Conservation (phyloP, 2,329 filamentous ascomycete species). For the Stachybotrys elegans region DNA sequence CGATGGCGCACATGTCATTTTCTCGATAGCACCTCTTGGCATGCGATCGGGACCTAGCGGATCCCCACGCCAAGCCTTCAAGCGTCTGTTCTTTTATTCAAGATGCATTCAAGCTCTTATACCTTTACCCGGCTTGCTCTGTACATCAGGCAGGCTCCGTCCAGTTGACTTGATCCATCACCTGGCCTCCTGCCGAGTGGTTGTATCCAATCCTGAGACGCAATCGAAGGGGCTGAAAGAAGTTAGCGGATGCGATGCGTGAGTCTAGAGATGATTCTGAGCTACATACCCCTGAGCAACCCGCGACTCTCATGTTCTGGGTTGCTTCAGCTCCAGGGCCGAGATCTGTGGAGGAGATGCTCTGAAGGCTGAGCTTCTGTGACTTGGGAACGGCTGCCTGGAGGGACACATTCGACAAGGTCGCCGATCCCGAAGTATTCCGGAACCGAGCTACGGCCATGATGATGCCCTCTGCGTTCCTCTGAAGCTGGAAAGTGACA, state of each 20-base stretch:
- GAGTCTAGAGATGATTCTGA: background rate
- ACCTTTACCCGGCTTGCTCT: too few species aligned
- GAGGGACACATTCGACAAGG: constrained; percentile 70
- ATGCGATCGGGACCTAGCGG: too few species aligned
- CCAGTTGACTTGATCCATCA: constrained; percentile 96
- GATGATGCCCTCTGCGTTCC: constrained; percentile 72
- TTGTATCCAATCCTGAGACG: constrained; percentile 80
- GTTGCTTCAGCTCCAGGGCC: constrained; percentile 75
- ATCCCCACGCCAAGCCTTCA: too few species aligned
- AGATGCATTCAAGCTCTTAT: too few species aligned
- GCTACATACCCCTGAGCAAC: constrained; percentile 79
- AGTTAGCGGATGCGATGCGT: constrained; percentile 9
- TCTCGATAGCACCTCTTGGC: too few species aligned
- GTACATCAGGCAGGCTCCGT: constrained; percentile 67
- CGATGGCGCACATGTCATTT: too few species aligned
- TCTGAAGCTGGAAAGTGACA: constrained; percentile 77
- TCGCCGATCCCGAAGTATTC: constrained; percentile 63
- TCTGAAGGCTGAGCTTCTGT: constrained; percentile 87
- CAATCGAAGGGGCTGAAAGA: constrained; percentile 68
- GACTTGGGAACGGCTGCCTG: constrained; percentile 96
- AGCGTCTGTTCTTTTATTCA: too few species aligned
- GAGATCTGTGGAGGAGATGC: constrained; percentile 77
- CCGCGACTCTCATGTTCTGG: constrained; percentile 83
- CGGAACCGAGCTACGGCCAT: constrained; percentile 81
- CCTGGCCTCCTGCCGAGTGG: constrained; percentile 62